A percentile compares a stretch with the other conserved stretches of the same genome.
These are phyloP conservation scores for Spongospora subterranea DNA, from an alignment of 208 protist genomes.

Conservation along the genomic window DNA sequence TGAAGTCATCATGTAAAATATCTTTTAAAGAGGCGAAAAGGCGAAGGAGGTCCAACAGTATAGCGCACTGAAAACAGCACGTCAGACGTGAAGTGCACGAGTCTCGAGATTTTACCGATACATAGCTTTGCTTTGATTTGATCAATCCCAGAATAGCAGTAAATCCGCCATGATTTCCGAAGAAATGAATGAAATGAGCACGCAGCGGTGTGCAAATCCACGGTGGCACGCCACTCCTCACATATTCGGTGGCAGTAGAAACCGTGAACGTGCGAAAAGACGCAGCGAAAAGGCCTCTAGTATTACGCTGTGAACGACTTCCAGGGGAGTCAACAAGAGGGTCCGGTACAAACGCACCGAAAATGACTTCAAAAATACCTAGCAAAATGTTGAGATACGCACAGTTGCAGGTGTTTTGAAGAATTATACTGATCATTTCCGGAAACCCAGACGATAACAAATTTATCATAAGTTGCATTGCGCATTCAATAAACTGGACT, in stretches of 20 bases:
- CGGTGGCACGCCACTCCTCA: not conserved
- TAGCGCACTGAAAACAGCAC: not conserved
- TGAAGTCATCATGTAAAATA: not conserved
- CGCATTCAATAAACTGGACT: not conserved
- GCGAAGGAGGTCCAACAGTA: not conserved
- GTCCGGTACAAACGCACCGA: not conserved
- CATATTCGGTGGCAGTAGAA: not conserved
- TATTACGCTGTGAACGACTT: not conserved
- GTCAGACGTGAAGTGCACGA: not conserved
- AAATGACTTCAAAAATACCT: not conserved
- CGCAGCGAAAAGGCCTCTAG: not conserved
- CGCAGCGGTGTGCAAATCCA: not conserved
- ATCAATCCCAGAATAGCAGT: not conserved
- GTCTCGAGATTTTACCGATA: not conserved
- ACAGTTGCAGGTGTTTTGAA: not conserved
- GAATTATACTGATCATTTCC: not conserved
- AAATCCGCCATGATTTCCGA: slow-evolving; percentile 1
- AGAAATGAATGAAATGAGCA: not conserved
- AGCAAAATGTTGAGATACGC: not conserved
- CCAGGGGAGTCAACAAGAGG: not conserved
- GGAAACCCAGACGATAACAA: not conserved
- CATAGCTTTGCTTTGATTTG: not conserved
- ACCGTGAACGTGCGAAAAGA: not conserved
- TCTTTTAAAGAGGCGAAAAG: not conserved
- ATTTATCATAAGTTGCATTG: not conserved